A percentile compares a stretch with the other conserved stretches of the same genome.
Evolutionary conservation across 441 rosid species (phyloP).

Genomic region (Daphne laureola): DNA sequence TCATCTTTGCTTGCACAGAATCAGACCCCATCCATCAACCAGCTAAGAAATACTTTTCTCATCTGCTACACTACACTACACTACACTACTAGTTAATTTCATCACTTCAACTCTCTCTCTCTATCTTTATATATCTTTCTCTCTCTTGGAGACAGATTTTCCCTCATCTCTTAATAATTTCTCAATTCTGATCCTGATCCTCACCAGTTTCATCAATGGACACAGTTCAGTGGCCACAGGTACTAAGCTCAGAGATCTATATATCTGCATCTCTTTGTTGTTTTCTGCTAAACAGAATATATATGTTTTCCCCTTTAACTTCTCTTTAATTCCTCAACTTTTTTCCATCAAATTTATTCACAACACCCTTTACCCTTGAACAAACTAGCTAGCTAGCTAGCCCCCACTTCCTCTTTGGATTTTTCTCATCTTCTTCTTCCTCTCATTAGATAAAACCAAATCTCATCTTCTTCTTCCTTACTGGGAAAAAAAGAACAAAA

Average conservation of each 20-base stretch:
- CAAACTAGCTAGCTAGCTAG: slow-evolving; percentile 5
- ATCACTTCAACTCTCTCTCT: slow-evolving; percentile 1
- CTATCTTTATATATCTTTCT: slow-evolving; percentile 10
- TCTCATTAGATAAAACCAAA: neutral
- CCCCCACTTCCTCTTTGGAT: slow-evolving; percentile 32
- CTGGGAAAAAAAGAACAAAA: no score
- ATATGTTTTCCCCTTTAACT: slow-evolving; percentile 6
- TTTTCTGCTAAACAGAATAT: slow-evolving; percentile 1
- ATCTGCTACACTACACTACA: slow-evolving; percentile 16
- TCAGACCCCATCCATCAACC: slow-evolving; percentile 26
- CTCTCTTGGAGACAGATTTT: neutral
- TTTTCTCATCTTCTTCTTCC: slow-evolving; percentile 24
- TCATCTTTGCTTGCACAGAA: slow-evolving; percentile 17
- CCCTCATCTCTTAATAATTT: slow-evolving; percentile 8
- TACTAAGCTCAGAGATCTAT: slow-evolving; percentile 24
- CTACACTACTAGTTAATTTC: no score
- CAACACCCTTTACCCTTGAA: slow-evolving; percentile 21
- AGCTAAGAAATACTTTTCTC: slow-evolving; percentile 18
- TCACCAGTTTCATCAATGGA: slow-evolving; percentile 51
- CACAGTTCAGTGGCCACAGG: slow-evolving; percentile 95
- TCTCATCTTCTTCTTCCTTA: slow-evolving; percentile 17
- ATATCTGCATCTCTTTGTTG: slow-evolving; percentile 6
- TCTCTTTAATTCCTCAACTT: slow-evolving; percentile 11
- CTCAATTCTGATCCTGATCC: slow-evolving; percentile 1
- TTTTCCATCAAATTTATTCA: slow-evolving; percentile 16